Evolutionary conservation across 164 flowering plant genomes (phyloP).

Genomic region (Chloranthus sessilifolius): DNA sequence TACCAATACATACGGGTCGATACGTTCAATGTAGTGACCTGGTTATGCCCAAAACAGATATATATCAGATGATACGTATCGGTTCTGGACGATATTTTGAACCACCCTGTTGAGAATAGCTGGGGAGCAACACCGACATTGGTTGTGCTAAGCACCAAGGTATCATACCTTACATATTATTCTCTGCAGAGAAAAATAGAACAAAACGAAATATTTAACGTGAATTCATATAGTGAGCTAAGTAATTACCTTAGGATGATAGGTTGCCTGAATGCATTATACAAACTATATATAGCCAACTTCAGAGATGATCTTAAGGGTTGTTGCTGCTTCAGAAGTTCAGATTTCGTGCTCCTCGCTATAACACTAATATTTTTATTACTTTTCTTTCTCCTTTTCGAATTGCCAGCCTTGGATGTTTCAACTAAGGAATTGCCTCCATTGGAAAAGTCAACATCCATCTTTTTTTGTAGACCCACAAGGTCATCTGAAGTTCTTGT

Average conservation of each 20-base stretch:
- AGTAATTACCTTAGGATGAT: conserved; percentile 62
- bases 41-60: too few relatives aligned
- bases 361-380: conserved; percentile 33
- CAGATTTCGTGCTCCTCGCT: conserved; percentile 16
- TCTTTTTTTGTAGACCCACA: background rate
- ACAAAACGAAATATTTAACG: conserved; percentile 4
- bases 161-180: too few relatives aligned
- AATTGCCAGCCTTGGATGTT: conserved; percentile 21
- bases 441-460: conserved; percentile 14
- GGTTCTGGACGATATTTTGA: too few relatives aligned
- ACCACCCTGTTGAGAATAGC: too few relatives aligned
- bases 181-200: conserved; percentile 1
- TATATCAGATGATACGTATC: too few relatives aligned
- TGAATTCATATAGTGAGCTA: background rate
- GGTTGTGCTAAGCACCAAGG: too few relatives aligned
- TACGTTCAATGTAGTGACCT: too few relatives aligned
- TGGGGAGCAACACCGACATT: too few relatives aligned
- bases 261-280: conserved; percentile 69
- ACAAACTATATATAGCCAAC: conserved; percentile 53
- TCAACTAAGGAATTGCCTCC: conserved; percentile 24
- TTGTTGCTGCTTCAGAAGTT: conserved; percentile 21
- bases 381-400: conserved; percentile 49
- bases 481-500: conserved; percentile 1
- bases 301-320: conserved; percentile 48
- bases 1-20: too few relatives aligned